A percentile compares a stretch with the other conserved stretches of the same genome.
These are phyloP conservation scores for Omphalotus guepiniiformis DNA, from an alignment of 768 basidiomycete genomes.

Conservation along the genomic window DNA sequence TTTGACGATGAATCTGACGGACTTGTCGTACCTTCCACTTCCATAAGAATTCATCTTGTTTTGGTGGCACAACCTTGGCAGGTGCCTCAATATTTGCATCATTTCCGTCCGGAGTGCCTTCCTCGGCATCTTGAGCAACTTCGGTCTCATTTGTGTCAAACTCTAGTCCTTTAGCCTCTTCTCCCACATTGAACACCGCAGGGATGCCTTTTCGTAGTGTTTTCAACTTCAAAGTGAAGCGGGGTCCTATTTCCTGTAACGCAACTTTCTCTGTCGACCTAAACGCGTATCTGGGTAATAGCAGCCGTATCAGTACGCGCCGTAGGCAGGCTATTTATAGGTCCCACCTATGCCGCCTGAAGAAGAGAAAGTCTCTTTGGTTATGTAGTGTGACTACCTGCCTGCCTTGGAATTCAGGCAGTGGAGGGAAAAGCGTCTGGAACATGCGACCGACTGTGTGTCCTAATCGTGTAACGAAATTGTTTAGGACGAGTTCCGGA, in stretches of 20 bases:
- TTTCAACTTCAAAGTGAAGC: constrained; percentile 91
- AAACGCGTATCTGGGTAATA: constrained; percentile 73
- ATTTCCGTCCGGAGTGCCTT: constrained; percentile 19
- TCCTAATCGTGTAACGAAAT: constrained; percentile 90
- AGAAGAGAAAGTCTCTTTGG: constrained; percentile 97
- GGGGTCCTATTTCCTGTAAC: constrained; percentile 95
- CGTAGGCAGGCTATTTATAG: constrained; percentile 11
- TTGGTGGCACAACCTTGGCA: constrained; percentile 44
- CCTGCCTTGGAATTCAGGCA: constrained; percentile 92
- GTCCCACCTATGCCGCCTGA: constrained; percentile 85
- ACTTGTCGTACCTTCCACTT: constrained; percentile 73
- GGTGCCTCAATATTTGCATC: constrained; percentile 14
- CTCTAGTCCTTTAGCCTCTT: constrained; percentile 51
- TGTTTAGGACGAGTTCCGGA: constrained; percentile 93
- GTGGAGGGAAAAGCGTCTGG: constrained; percentile 91
- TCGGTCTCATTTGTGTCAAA: constrained; percentile 43
- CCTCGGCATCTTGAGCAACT: constrained; percentile 28
- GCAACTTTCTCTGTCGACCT: constrained; percentile 87
- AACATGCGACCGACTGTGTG: constrained; percentile 93
- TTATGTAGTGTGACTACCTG: constrained; percentile 98
- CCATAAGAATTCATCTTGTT: constrained; percentile 81
- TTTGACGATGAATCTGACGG: not conserved
- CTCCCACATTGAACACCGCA: constrained; percentile 66
- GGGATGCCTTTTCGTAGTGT: constrained; percentile 89
- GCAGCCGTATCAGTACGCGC: not conserved